A percentile compares a stretch with the other conserved stretches of the same genome.
Evolutionary conservation across 2,329 filamentous ascomycete species (phyloP).

Genomic region (Colletotrichum eleusines): DNA sequence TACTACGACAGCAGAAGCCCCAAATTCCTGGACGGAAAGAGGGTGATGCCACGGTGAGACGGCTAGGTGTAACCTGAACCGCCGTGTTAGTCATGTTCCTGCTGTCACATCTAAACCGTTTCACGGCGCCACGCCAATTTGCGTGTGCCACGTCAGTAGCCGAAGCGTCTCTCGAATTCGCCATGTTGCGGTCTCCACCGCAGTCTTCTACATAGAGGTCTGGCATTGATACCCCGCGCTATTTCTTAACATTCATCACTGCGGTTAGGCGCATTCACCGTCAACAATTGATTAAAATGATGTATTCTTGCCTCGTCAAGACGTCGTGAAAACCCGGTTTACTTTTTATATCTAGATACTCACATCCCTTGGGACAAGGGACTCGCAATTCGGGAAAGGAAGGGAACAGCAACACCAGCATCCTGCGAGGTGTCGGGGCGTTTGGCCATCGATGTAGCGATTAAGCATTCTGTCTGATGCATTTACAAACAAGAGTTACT

Average conservation of each 20-base stretch:
- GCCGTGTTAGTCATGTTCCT: background rate
- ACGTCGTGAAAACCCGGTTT: background rate
- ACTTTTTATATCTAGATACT: slow-evolving; percentile 1
- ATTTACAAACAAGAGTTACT: slow-evolving; percentile 17
- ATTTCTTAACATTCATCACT: background rate
- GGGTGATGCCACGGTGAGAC: slow-evolving; percentile 49
- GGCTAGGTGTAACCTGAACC: background rate
- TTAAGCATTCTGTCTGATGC: slow-evolving; percentile 23
- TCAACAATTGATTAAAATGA: background rate
- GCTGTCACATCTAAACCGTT: background rate
- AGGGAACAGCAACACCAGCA: slow-evolving; percentile 2
- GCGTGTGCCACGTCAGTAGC: background rate
- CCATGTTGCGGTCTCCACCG: slow-evolving; percentile 8
- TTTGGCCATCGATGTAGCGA: slow-evolving; percentile 35
- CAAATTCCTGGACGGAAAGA: slow-evolving; percentile 68
- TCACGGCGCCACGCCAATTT: background rate
- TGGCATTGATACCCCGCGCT: slow-evolving; percentile 31
- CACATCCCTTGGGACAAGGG: slow-evolving; percentile 8
- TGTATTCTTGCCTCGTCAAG: background rate
- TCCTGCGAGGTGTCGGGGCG: slow-evolving; percentile 34
- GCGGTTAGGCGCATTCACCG: slow-evolving; percentile 13
- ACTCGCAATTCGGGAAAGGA: slow-evolving; percentile 11
- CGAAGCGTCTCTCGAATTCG: slow-evolving; percentile 1
- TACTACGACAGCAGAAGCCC: slow-evolving; percentile 66
- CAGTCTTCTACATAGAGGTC: slow-evolving; percentile 15